Conservation (phyloP, 305 asterid species). For the Fraxinus latifolia region DNA sequence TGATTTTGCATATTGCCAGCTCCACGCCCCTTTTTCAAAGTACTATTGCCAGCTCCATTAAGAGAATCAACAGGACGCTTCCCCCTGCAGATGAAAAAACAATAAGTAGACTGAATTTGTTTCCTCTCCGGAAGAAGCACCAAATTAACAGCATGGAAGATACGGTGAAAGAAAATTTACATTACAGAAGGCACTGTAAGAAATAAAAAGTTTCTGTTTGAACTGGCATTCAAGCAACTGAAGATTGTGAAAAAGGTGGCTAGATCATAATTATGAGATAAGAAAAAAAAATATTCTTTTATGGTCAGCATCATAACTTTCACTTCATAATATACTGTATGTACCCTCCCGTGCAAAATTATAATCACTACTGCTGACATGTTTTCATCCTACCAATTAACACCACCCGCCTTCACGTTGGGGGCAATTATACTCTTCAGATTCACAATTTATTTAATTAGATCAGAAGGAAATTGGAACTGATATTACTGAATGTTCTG, state of each 20-base stretch:
- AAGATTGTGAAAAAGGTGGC: not conserved
- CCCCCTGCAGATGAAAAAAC: slow-evolving; percentile 39
- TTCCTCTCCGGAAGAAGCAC: not conserved
- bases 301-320: not conserved
- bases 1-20: slow-evolving; percentile 42
- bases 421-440: not conserved
- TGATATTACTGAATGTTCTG: not conserved
- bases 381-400: not conserved
- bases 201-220: not conserved
- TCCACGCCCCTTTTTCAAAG: slow-evolving; percentile 65
- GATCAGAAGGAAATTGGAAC: not conserved
- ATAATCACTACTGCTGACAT: not conserved
- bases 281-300: not conserved
- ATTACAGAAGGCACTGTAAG: not conserved
- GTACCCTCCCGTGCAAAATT: not conserved
- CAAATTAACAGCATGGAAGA: not conserved
- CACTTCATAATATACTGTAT: not conserved
- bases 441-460: not conserved
- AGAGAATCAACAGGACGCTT: slow-evolving; percentile 57
- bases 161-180: not conserved
- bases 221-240: not conserved
- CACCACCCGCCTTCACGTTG: not conserved
- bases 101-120: not conserved
- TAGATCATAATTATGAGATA: not conserved
- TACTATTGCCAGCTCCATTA: slow-evolving; percentile 41